A percentile compares a stretch with the other conserved stretches of the same genome.
phyloP scores from a whole-genome alignment of 108 stramenopile species.

The Cyclostephanos invisitatus region DNA sequence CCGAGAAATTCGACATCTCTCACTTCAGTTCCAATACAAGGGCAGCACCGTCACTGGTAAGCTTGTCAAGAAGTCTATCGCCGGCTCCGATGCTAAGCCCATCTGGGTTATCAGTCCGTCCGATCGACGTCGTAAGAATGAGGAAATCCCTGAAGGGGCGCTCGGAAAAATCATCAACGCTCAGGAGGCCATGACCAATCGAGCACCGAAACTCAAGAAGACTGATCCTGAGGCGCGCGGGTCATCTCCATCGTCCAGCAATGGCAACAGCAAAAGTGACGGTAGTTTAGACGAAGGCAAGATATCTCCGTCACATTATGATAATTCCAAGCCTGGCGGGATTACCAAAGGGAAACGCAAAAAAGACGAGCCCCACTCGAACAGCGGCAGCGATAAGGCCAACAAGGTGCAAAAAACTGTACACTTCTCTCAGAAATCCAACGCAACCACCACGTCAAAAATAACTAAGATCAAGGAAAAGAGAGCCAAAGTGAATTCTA shows the following conservation, averaged over 20 bases:
- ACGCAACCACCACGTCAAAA: not conserved
- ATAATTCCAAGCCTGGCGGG: constrained; percentile 11
- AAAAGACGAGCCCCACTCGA: constrained; percentile 18
- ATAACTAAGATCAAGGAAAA: not conserved
- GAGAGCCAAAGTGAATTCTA: constrained; percentile 4
- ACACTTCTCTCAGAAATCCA: constrained; percentile 39
- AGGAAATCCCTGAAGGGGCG: constrained; percentile 17
- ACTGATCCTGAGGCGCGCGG: constrained; percentile 6
- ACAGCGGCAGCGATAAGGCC: constrained; percentile 13
- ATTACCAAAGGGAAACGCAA: constrained; percentile 22
- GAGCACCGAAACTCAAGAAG: constrained; percentile 17
- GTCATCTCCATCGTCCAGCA: constrained; percentile 4
- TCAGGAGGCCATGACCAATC: constrained; percentile 19
- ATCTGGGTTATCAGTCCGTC: constrained; percentile 30
- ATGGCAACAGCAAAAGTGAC: constrained; percentile 26
- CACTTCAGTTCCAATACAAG: constrained; percentile 32
- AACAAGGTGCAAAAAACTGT: constrained; percentile 26
- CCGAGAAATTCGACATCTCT: not conserved
- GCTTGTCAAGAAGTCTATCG: constrained; percentile 14
- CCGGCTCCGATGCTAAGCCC: constrained; percentile 4
- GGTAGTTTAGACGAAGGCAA: constrained; percentile 8
- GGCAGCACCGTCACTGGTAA: constrained; percentile 43
- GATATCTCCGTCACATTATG: constrained; percentile 1
- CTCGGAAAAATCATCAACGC: constrained; percentile 23
- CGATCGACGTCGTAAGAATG: constrained; percentile 36